A percentile compares a stretch with the other conserved stretches of the same genome.
Conservation (phyloP, 805 yeast genomes). For the Schizosaccharomyces lindneri region DNA sequence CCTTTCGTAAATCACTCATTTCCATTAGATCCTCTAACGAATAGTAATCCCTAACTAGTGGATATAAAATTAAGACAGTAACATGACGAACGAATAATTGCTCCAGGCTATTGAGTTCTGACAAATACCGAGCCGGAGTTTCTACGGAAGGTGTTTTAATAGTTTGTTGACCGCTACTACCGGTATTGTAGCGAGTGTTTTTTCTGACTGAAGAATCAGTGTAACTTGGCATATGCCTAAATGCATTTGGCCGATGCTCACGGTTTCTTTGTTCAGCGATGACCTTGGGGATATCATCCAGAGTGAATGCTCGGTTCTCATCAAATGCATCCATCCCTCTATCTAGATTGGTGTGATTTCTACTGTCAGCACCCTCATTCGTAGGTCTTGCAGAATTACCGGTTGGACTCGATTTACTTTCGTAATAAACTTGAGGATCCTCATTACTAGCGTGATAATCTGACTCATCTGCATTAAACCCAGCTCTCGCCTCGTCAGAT, state of each 20-base stretch:
- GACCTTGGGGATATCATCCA: slow-evolving; percentile 90
- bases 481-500: neutral
- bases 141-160: neutral
- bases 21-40: slow-evolving; percentile 19
- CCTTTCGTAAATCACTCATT: slow-evolving; percentile 15
- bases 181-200: neutral
- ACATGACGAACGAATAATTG: slow-evolving; percentile 33
- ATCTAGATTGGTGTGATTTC: neutral
- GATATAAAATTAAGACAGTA: slow-evolving; percentile 23
- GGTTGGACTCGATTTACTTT: no score
- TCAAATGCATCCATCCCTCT: neutral
- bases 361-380: neutral
- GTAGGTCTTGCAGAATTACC: no score
- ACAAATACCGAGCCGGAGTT: slow-evolving; percentile 8
- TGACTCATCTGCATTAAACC: neutral
- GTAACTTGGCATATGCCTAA: slow-evolving; percentile 32
- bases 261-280: slow-evolving; percentile 94
- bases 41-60: slow-evolving; percentile 13
- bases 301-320: slow-evolving; percentile 24
- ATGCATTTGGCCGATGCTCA: slow-evolving; percentile 79
- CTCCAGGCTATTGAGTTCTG: slow-evolving; percentile 26
- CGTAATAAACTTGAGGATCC: no score
- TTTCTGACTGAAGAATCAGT: neutral
- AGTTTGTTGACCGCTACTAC: neutral
- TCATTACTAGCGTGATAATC: no score